phyloP scores from a whole-genome alignment of 2,329 filamentous ascomycete species.

The Aureobasidium sp. region DNA sequence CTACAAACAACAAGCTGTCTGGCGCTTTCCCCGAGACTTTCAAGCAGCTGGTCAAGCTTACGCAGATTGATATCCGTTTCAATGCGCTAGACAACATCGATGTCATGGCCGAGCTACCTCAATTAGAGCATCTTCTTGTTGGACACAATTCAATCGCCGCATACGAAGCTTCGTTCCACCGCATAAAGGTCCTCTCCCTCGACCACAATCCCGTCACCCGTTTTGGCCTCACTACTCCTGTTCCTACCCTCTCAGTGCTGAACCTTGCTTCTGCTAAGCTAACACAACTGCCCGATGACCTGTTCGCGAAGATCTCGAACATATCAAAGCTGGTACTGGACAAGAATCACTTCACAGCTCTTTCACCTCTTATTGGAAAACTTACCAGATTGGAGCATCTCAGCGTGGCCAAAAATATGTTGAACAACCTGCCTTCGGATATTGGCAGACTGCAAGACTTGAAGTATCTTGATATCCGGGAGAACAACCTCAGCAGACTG shows the following conservation, averaged over 20 bases:
- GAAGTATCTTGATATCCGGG: constrained; percentile 76
- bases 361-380: constrained; percentile 79
- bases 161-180: constrained; percentile 82
- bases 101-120: constrained; percentile 73
- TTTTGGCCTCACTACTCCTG: constrained; percentile 71
- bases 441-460: constrained; percentile 84
- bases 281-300: constrained; percentile 75
- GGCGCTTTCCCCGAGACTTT: constrained; percentile 66
- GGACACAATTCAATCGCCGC: constrained; percentile 90
- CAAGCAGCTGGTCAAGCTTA: constrained; percentile 65
- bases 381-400: constrained; percentile 80
- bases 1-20: constrained; percentile 86
- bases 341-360: constrained; percentile 89
- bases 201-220: constrained; percentile 95
- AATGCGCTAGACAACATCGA: constrained; percentile 87
- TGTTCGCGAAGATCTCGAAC: constrained; percentile 81
- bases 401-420: constrained; percentile 85
- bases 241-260: constrained; percentile 75
- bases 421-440: constrained; percentile 76
- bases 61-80: constrained; percentile 91
- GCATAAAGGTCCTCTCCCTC: constrained; percentile 74
- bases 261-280: constrained; percentile 90
- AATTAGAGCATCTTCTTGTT: constrained; percentile 78
- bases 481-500: constrained; percentile 85
- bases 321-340: constrained; percentile 83